A percentile compares a stretch with the other conserved stretches of the same genome.
These are phyloP conservation scores for Lenwebbia sp. DNA, from an alignment of 345 rosid species.

Conservation along the genomic window DNA sequence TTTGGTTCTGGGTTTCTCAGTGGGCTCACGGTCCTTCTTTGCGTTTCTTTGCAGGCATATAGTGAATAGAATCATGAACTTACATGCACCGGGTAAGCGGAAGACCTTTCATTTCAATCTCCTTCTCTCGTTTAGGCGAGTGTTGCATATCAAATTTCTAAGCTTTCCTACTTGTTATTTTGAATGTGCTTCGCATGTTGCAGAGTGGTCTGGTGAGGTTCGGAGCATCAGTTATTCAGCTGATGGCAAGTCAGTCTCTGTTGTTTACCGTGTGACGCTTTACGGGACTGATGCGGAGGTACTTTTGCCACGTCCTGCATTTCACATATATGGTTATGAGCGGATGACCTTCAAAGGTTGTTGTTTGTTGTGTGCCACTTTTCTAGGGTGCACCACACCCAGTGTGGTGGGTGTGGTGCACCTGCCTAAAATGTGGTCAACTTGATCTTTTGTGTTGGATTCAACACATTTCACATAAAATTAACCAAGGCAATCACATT, in stretches of 20 bases:
- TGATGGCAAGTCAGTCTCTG: constrained; percentile 69
- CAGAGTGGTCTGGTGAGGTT: constrained; percentile 91
- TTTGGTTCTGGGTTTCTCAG: background rate
- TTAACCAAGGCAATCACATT: background rate
- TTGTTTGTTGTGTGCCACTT: background rate
- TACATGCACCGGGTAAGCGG: constrained; percentile 60
- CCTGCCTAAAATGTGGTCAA: background rate
- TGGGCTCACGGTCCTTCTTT: background rate
- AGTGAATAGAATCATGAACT: constrained; percentile 70
- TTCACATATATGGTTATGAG: background rate
- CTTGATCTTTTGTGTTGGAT: background rate
- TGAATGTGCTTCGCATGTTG: background rate
- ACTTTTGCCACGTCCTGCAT: background rate
- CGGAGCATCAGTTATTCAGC: constrained; percentile 65
- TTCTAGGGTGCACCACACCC: background rate
- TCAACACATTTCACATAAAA: background rate
- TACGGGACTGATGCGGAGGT: constrained; percentile 94
- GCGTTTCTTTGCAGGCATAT: constrained; percentile 40
- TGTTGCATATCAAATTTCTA: background rate
- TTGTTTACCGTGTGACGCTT: constrained; percentile 70
- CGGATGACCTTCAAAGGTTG: background rate
- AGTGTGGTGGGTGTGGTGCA: background rate
- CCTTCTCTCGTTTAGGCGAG: background rate
- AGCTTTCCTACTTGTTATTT: background rate
- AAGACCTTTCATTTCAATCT: background rate